Percentiles rank a stretch among this genome's conserved stretches.
Evolutionary conservation across 148 eudicot species (phyloP).

Genomic region (Heliamphora exappendiculata): DNA sequence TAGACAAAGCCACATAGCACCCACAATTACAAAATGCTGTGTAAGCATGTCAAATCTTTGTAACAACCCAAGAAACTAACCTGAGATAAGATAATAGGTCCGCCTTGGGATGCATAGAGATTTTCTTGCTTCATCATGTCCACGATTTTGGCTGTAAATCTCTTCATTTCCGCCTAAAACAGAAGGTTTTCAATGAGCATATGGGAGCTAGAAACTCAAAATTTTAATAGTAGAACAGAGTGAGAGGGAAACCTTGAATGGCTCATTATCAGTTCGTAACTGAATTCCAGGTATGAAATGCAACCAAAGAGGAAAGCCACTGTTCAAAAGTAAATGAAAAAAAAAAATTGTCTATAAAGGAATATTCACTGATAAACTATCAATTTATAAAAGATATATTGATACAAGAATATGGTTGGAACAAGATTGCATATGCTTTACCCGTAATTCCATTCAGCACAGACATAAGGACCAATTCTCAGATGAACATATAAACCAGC

Average conservation of each 20-base stretch:
- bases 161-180: conserved; percentile 77
- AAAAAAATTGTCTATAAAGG: neutral
- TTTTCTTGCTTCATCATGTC: conserved; percentile 83
- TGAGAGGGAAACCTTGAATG: conserved; percentile 61
- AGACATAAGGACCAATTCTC: conserved; percentile 83
- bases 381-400: neutral
- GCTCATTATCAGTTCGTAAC: conserved; percentile 83
- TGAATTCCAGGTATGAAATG: conserved; percentile 76
- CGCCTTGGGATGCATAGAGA: conserved; percentile 93
- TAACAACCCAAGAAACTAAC: conserved; percentile 30
- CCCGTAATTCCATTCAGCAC: conserved; percentile 99
- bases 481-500: conserved; percentile 82
- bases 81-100: conserved; percentile 94
- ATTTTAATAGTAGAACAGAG: neutral
- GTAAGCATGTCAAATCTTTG: neutral
- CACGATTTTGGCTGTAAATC: conserved; percentile 74
- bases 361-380: neutral
- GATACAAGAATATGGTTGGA: too few species aligned
- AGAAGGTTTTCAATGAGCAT: neutral
- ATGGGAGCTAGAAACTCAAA: neutral
- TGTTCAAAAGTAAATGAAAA: conserved; percentile 24
- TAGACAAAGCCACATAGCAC: neutral
- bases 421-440: conserved; percentile 10
- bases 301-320: conserved; percentile 98
- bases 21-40: neutral